These are phyloP conservation scores for Loxodes magnus DNA, from an alignment of 73 alveolate species.

Conservation along the genomic window DNA sequence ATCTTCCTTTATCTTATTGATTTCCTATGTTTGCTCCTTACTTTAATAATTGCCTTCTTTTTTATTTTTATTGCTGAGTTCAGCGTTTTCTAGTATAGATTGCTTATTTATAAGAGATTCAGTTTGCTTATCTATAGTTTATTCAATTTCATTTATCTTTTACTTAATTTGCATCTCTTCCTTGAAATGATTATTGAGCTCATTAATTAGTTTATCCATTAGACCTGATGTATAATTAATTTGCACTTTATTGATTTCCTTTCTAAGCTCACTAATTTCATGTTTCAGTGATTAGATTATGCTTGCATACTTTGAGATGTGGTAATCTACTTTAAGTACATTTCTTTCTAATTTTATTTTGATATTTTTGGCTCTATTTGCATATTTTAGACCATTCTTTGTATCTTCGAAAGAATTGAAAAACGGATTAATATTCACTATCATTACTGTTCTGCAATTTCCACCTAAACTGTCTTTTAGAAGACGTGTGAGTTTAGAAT, in stretches of 20 bases:
- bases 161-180: not conserved
- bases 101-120: not conserved
- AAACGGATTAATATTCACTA: conserved; percentile 93
- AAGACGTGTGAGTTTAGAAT: conserved; percentile 95
- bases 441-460: conserved; percentile 99
- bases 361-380: conserved; percentile 99
- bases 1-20: no score
- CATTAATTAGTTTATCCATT: not conserved
- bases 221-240: not conserved
- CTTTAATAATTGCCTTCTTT: no score
- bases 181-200: not conserved
- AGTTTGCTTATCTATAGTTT: not conserved
- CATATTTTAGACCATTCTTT: conserved; percentile 96
- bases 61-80: not conserved
- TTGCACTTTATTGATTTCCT: conserved; percentile 10
- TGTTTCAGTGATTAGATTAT: conserved; percentile 57
- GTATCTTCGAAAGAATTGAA: conserved; percentile 85
- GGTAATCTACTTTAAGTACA: conserved; percentile 92
- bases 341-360: conserved; percentile 90
- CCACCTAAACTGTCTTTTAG: conserved; percentile 97
- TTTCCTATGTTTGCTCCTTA: no score
- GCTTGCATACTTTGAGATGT: conserved; percentile 86
- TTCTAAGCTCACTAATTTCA: conserved; percentile 40
- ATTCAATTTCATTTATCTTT: not conserved
- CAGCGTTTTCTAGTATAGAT: not conserved